Conservation (phyloP, 1,139 yeast genomes). For the Yamadazyma friedrichii region DNA sequence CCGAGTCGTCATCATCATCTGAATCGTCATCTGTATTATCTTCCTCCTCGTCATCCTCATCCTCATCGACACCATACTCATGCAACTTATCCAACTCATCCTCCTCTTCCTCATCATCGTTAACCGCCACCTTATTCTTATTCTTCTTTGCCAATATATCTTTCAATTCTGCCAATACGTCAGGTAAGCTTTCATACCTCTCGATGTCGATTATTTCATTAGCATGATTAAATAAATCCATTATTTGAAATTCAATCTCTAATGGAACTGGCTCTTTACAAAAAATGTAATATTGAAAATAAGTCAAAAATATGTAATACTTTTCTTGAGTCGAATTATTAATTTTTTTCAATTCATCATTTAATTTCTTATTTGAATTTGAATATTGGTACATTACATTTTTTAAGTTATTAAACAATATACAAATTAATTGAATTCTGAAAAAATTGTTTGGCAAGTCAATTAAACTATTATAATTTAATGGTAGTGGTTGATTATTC, state of each 20-base stretch:
- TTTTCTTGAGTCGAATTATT: constrained; percentile 19
- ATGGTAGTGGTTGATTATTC: constrained; percentile 57
- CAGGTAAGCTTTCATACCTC: constrained; percentile 39
- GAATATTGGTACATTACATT: constrained; percentile 1
- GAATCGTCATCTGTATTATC: constrained; percentile 16
- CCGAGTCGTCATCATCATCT: constrained; percentile 13
- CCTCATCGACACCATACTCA: constrained; percentile 21
- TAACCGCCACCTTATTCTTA: constrained; percentile 15
- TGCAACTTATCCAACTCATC: constrained; percentile 18
- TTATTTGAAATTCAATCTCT: constrained; percentile 59
- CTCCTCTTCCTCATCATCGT: constrained; percentile 19
- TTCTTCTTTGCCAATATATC: constrained; percentile 21
- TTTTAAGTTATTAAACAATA: constrained; percentile 18
- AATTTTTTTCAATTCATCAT: constrained; percentile 4
- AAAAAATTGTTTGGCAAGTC: constrained; percentile 74
- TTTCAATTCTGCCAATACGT: constrained; percentile 40
- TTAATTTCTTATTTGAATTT: constrained; percentile 5
- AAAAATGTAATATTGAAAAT: constrained; percentile 73
- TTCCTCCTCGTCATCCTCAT: constrained; percentile 19
- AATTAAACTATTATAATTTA: constrained; percentile 31
- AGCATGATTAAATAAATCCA: constrained; percentile 37
- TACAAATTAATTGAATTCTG: constrained; percentile 56
- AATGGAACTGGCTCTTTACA: constrained; percentile 70
- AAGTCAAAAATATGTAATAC: constrained; percentile 50
- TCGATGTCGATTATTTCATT: constrained; percentile 23